A percentile compares a stretch with the other conserved stretches of the same genome.
Conservation (phyloP, 1,284 basidiomycete genomes). For the Cryptococcus deneoformans region DNA sequence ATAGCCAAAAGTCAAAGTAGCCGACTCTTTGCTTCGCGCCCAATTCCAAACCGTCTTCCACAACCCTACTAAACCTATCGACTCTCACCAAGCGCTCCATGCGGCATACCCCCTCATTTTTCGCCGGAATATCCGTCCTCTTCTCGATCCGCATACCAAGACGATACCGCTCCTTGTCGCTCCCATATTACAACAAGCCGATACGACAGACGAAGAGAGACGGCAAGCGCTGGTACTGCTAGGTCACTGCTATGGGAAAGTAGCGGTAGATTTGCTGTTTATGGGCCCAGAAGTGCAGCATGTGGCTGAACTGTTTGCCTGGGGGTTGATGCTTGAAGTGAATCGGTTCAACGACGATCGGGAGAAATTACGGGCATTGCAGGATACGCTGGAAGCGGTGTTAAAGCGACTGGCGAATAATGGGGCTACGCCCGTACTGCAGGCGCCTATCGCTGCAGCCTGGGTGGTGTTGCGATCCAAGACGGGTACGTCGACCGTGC, state of each 20-base stretch:
- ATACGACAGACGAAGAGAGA: slow-evolving; percentile 4
- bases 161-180: slow-evolving; percentile 2
- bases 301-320: slow-evolving; percentile 4
- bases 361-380: neutral
- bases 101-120: slow-evolving; percentile 13
- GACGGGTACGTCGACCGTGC: neutral
- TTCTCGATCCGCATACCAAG: slow-evolving; percentile 5
- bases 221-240: slow-evolving; percentile 7
- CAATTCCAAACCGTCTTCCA: slow-evolving; percentile 2
- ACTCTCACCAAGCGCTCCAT: neutral
- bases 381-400: neutral
- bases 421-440: neutral
- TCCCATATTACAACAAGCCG: neutral
- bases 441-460: neutral
- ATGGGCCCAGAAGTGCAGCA: neutral
- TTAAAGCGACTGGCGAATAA: neutral
- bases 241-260: slow-evolving; percentile 7
- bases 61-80: neutral
- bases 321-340: slow-evolving; percentile 1
- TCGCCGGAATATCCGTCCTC: neutral
- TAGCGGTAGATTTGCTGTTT: neutral
- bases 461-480: slow-evolving; percentile 8
- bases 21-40: neutral
- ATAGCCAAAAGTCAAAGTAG: neutral
- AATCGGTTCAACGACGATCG: neutral